A percentile compares a stretch with the other conserved stretches of the same genome.
Evolutionary conservation across 1,284 basidiomycete species (phyloP).

Genomic region (Lentinus polychrous): DNA sequence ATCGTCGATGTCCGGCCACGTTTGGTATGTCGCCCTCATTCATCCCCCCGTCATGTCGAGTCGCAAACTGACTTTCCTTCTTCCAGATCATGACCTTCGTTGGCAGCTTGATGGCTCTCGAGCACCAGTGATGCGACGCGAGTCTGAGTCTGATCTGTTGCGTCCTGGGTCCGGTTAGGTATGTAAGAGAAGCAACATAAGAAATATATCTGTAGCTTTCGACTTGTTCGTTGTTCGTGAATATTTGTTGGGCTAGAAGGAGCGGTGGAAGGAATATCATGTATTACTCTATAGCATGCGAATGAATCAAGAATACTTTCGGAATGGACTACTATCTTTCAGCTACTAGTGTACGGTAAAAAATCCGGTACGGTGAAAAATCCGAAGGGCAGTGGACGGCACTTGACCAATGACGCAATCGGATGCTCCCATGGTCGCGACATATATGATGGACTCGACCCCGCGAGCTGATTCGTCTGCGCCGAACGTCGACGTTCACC

Average conservation of each 20-base stretch:
- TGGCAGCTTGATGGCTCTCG: constrained; percentile 59
- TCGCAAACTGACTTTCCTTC: constrained; percentile 1
- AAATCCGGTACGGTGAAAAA: too few relatives aligned
- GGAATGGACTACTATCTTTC: too few relatives aligned
- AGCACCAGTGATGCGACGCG: background rate
- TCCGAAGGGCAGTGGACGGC: too few relatives aligned
- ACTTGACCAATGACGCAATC: background rate
- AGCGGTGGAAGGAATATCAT: too few relatives aligned
- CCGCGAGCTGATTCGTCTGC: background rate
- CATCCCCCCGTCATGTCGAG: background rate
- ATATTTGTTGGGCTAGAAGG: too few relatives aligned
- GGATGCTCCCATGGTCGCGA: background rate
- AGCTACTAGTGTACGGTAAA: too few relatives aligned
- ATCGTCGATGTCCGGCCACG: constrained; percentile 85
- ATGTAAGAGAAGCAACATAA: too few relatives aligned
- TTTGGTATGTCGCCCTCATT: constrained; percentile 46
- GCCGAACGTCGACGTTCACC: background rate
- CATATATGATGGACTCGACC: background rate
- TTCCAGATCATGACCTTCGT: constrained; percentile 65
- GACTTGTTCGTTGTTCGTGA: too few relatives aligned
- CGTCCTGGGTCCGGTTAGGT: too few relatives aligned
- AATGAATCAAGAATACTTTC: too few relatives aligned
- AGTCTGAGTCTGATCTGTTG: too few relatives aligned
- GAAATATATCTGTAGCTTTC: too few relatives aligned
- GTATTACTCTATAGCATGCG: background rate